Evolutionary conservation across 441 rosid genomes (phyloP), one percentile per base, ranked within the genome.

Genomic region (Corymbia calophylla): DNA sequence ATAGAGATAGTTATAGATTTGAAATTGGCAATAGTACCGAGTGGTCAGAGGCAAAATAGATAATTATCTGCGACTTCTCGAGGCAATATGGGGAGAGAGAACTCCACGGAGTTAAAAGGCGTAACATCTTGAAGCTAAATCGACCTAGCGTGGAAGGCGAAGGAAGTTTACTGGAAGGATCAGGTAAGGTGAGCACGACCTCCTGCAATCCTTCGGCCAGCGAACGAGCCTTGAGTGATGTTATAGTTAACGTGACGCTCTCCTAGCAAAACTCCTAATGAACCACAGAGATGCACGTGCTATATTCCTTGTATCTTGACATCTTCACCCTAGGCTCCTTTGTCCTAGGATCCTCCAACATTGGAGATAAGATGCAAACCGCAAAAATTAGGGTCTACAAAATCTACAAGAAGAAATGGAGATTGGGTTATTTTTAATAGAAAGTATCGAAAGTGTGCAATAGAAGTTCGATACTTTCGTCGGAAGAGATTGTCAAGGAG

Each of bases 401-500:
- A 56, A 21, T 23, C 60, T 56, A 56, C 58, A 23, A 56, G 12
- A 56, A 9, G n/a, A 25, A 58, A 23, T 58, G 64, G 66, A 25
- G 66, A 60, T 60, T 21, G 49, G 27, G 19, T 35, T 35, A 35
- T 39, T 35, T 68, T 47, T 68, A 18, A 18, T 32, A 68, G 32
- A 4, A 15, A 18, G 47, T 68, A 25, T 18, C 9, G 47, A 35
- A 25, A 68, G 14, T 32, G 12, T 12, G 0, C 9, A 31, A 12
- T 4, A 8, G 1, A 68, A 68, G 3, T 4, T 5, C 32, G 3
- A 32, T 16, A 31, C 39, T 12, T 66, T 17, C 44, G 19, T 3
- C 1, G 1, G 9, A 2, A 6, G 2, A 70, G 81, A 18, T 32
- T 14, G 44, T 1, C 7, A 32, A 35, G 10, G 81, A 5, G 6